phyloP scores from a whole-genome alignment of 1,284 basidiomycete genomes.

The Austropuccinia psidii region DNA sequence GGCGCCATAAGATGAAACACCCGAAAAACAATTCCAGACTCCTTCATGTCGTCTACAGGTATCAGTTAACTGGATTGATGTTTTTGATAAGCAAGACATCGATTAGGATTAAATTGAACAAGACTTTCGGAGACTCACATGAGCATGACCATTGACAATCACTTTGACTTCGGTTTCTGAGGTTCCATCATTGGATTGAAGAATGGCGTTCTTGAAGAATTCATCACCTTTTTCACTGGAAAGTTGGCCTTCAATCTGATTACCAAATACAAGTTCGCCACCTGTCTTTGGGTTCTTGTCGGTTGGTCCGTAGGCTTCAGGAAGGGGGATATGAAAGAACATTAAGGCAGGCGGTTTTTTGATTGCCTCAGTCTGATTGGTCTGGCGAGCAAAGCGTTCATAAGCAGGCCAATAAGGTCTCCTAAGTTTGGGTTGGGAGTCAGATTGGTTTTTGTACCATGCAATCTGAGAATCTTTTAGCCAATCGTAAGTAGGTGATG shows the following conservation, averaged over 20 bases:
- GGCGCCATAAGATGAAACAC: not conserved
- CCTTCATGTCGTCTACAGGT: constrained; percentile 25
- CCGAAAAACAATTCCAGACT: constrained; percentile 30
- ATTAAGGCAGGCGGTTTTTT: constrained; percentile 42
- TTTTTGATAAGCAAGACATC: not conserved
- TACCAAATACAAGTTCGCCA: constrained; percentile 38
- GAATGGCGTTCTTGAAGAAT: constrained; percentile 41
- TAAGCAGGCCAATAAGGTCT: not conserved
- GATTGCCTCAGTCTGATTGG: not conserved
- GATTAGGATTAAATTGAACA: not conserved
- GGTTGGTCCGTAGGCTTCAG: constrained; percentile 42
- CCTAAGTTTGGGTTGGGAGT: constrained; percentile 1
- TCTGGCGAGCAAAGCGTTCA: not conserved
- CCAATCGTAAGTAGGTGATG: constrained; percentile 10
- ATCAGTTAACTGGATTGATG: constrained; percentile 13
- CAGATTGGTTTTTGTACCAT: constrained; percentile 19
- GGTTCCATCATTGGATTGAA: not conserved
- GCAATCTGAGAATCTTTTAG: constrained; percentile 29
- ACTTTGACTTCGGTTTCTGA: constrained; percentile 39
- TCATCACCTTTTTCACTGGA: constrained; percentile 43
- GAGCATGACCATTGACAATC: constrained; percentile 43
- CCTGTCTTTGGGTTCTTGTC: constrained; percentile 30
- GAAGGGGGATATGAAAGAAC: constrained; percentile 46
- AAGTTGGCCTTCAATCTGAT: constrained; percentile 40
- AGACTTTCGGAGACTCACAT: not conserved